A percentile compares a stretch with the other conserved stretches of the same genome.
These are phyloP conservation scores for Apodospora peruviana DNA, from an alignment of 495 filamentous ascomycete species.

Conservation along the genomic window DNA sequence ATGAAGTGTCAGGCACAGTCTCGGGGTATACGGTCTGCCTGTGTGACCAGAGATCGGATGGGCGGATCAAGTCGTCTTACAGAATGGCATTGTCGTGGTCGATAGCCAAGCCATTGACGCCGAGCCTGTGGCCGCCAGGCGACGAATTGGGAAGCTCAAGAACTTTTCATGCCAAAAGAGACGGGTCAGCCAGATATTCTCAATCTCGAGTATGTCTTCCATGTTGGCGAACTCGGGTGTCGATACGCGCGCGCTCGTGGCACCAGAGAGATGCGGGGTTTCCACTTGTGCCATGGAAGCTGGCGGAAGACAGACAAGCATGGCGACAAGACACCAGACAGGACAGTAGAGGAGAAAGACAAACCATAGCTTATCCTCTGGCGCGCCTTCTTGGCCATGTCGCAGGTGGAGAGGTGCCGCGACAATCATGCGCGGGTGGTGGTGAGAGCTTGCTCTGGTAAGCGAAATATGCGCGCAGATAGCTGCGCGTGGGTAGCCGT, in stretches of 20 bases:
- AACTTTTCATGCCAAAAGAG: constrained; percentile 47
- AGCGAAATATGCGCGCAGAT: no score
- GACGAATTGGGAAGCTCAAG: constrained; percentile 88
- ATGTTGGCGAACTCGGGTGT: no score
- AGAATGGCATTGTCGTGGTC: constrained; percentile 81
- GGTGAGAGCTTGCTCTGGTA: no score
- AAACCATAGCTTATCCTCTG: constrained; percentile 64
- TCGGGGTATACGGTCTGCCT: no score
- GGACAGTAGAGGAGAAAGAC: constrained; percentile 16
- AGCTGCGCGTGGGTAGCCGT: no score
- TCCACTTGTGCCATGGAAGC: background rate
- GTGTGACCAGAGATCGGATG: constrained; percentile 4
- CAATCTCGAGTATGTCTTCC: no score
- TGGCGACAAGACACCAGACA: background rate
- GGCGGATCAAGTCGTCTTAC: constrained; percentile 48
- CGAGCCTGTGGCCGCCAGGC: constrained; percentile 79
- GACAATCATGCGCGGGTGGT: constrained; percentile 28
- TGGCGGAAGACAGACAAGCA: background rate
- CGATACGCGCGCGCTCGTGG: no score
- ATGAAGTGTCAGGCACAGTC: background rate
- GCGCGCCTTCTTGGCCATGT: constrained; percentile 58
- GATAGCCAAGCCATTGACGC: constrained; percentile 88
- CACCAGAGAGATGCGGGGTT: constrained; percentile 9
- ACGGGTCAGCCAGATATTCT: background rate
- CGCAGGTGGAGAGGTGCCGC: constrained; percentile 15